Conservation (phyloP, 768 basidiomycete species). For the Xerocomellus amylosporus region DNA sequence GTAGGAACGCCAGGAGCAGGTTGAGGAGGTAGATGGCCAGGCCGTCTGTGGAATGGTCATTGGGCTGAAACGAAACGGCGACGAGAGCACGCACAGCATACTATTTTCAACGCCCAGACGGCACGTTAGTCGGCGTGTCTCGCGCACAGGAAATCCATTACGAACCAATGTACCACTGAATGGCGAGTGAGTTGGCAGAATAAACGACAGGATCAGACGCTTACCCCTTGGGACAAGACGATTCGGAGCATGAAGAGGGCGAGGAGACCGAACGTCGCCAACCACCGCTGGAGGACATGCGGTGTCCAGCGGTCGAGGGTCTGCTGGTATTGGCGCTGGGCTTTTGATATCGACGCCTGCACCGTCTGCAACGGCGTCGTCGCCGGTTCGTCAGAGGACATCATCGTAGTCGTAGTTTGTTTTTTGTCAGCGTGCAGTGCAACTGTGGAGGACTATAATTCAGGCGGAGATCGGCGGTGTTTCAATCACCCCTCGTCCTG, state of each 20-base stretch:
- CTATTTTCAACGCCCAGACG: constrained; percentile 29
- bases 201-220: constrained; percentile 23
- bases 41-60: constrained; percentile 53
- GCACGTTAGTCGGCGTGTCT: neutral
- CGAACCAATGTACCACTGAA: constrained; percentile 91
- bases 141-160: constrained; percentile 16
- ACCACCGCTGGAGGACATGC: constrained; percentile 85
- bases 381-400: constrained; percentile 34
- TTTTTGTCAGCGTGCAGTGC: neutral
- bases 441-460: neutral
- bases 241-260: constrained; percentile 82
- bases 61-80: neutral
- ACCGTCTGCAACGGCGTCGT: constrained; percentile 28
- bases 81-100: constrained; percentile 59
- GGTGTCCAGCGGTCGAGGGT: constrained; percentile 92
- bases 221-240: constrained; percentile 83
- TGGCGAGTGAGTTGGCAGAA: neutral
- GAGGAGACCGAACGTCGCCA: constrained; percentile 68
- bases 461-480: constrained; percentile 11
- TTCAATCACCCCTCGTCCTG: too few relatives aligned
- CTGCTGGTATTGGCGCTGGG: constrained; percentile 81
- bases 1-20: constrained; percentile 93
- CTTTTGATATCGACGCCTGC: constrained; percentile 35
- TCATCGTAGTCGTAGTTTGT: constrained; percentile 23
- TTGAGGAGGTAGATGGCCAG: constrained; percentile 95